Base-by-base conservation (phyloP, 495 filamentous ascomycete genomes). In the Penicillium simplicissimum region DNA sequence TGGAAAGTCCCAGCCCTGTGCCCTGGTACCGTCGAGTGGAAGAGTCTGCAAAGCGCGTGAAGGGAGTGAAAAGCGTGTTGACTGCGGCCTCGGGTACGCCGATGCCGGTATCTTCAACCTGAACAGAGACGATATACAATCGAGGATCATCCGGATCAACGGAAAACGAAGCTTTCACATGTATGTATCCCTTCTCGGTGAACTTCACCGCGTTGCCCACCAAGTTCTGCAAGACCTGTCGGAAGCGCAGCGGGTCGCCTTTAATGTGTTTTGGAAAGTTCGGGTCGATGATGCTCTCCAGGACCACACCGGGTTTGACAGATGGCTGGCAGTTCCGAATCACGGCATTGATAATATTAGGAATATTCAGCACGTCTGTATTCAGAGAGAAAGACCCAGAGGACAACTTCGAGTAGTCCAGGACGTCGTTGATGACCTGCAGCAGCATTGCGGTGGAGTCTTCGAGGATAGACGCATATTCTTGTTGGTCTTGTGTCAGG, bases 171-270 rank as follows among this genome's bases (percentile, higher is more conserved):
- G 84, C 74, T 6, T 75, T 70, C 4, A 85, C 68, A 17, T 80
- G 83, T 11, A 96, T 85, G 56, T 81, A 82, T 1, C 92, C 93
- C 25, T 84, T 77, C 31, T 86, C 86, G 0, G 92, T 96, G 65
- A 96, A 96, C 63, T 96, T 96, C 73, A 93, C 91, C 57, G 88
- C 90, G 67, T 97, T 97, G 9, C 89, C 88, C n/a, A 96, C 79
- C 14, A 97, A 73, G 67, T 96, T 97, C 28, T 88, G 91, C 13
- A 96, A 81, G 35, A 97, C 88, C 73, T 96, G 93, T 17, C 91
- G 83, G 49, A 93, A 82, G 36, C 92, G 80, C 0, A 90, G 84
- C 1, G 92, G 88, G 67, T 97, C 93, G 8, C 92, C 93, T 68
- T 72, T 70, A 31, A 82, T 31, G 31, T 61, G 52, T 28, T 48